Conservation (phyloP, 2,329 filamentous ascomycete genomes). For the Salinomyces thailandicus region DNA sequence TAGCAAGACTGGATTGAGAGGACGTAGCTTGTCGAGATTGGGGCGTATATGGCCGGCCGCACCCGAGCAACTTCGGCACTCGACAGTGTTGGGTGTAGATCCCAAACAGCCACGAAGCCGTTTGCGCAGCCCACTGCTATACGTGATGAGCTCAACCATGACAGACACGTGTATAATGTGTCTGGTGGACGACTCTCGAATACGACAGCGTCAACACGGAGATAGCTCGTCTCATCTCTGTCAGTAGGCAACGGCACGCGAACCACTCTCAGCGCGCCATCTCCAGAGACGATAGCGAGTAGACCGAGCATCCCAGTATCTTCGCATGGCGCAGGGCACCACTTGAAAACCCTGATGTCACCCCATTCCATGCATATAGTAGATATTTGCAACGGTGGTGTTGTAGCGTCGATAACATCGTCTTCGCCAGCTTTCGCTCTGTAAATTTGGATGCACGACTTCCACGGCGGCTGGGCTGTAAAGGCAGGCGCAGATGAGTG, state of each 20-base stretch:
- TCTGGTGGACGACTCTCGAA: conserved; percentile 42
- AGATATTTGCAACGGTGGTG: conserved; percentile 36
- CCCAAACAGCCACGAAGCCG: conserved; percentile 47
- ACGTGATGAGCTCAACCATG: conserved; percentile 47
- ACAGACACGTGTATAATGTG: conserved; percentile 45
- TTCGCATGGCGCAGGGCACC: conserved; percentile 40
- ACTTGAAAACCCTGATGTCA: conserved; percentile 43
- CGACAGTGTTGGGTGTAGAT: conserved; percentile 27
- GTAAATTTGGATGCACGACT: conserved; percentile 50
- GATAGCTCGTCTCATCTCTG: conserved; percentile 18
- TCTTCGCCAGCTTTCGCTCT: conserved; percentile 35
- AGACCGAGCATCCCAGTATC: conserved; percentile 34
- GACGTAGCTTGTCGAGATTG: conserved; percentile 39
- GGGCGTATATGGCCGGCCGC: conserved; percentile 35
- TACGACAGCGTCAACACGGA: conserved; percentile 37
- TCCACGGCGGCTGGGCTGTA: conserved; percentile 37
- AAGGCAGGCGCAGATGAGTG: conserved; percentile 38
- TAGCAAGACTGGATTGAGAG: conserved; percentile 39
- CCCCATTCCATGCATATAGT: conserved; percentile 50
- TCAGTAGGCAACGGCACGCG: conserved; percentile 32
- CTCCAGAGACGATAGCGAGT: conserved; percentile 48
- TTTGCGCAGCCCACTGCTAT: conserved; percentile 47
- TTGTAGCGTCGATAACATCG: conserved; percentile 33
- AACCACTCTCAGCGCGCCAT: conserved; percentile 46
- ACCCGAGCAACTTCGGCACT: conserved; percentile 26